A percentile compares a stretch with the other conserved stretches of the same genome.
Conservation (phyloP, 2,329 filamentous ascomycete species). For the Cladophialophora bantiana region DNA sequence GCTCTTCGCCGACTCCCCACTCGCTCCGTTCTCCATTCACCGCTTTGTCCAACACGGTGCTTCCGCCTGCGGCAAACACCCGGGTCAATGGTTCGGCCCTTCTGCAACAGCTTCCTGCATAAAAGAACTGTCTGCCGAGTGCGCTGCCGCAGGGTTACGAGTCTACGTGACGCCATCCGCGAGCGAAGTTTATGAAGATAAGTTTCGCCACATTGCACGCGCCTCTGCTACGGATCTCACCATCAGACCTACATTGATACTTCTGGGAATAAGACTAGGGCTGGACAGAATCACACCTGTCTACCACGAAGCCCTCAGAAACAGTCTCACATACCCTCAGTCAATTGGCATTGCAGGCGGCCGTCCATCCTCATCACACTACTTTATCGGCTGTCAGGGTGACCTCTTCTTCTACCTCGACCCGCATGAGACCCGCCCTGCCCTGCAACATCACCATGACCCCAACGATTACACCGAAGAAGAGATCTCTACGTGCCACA, state of each 20-base stretch:
- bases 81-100: slow-evolving; percentile 98
- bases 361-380: slow-evolving; percentile 86
- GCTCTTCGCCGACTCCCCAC: slow-evolving; percentile 84
- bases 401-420: slow-evolving; percentile 92
- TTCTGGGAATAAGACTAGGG: slow-evolving; percentile 86
- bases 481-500: slow-evolving; percentile 86
- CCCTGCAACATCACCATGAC: slow-evolving; percentile 70
- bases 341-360: slow-evolving; percentile 97
- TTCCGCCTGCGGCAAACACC: slow-evolving; percentile 86
- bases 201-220: slow-evolving; percentile 78
- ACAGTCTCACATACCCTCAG: slow-evolving; percentile 83
- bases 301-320: slow-evolving; percentile 92
- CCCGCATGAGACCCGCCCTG: slow-evolving; percentile 82
- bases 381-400: slow-evolving; percentile 76
- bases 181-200: slow-evolving; percentile 91
- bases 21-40: slow-evolving; percentile 91
- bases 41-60: slow-evolving; percentile 91
- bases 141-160: slow-evolving; percentile 67
- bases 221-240: slow-evolving; percentile 59
- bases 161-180: slow-evolving; percentile 92
- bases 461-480: slow-evolving; percentile 63
- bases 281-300: slow-evolving; percentile 94
- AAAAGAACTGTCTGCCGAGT: slow-evolving; percentile 75
- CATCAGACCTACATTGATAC: slow-evolving; percentile 85
- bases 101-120: slow-evolving; percentile 94